A percentile compares a stretch with the other conserved stretches of the same genome.
Evolutionary conservation across 495 filamentous ascomycete genomes (phyloP).

Genomic region (Penicillium dipodomyicola): DNA sequence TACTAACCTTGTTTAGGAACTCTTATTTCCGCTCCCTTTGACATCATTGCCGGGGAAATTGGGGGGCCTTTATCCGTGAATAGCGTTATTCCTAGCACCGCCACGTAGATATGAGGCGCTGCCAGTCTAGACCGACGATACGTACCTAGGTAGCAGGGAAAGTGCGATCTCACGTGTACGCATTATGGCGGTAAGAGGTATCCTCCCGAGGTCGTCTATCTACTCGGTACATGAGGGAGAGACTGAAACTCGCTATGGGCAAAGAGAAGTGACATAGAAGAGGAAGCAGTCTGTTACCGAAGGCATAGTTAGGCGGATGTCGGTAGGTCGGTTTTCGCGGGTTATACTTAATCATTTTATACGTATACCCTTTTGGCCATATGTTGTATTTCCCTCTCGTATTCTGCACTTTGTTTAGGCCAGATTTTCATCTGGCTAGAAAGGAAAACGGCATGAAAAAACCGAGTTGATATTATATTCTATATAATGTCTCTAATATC

Average conservation of each 20-base stretch:
- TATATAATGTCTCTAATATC: neutral
- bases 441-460: neutral
- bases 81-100: neutral
- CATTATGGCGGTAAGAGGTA: slow-evolving; percentile 5
- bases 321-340: neutral
- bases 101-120: neutral
- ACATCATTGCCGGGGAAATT: neutral
- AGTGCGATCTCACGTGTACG: neutral
- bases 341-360: neutral
- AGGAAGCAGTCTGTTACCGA: neutral
- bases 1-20: neutral
- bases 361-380: neutral
- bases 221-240: neutral
- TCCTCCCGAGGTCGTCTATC: too few relatives aligned
- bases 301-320: neutral
- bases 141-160: neutral
- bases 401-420: neutral
- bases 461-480: neutral
- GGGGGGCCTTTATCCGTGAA: neutral
- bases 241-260: neutral
- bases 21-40: neutral
- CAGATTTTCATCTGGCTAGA: neutral
- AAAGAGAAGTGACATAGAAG: neutral
- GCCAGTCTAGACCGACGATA: neutral
- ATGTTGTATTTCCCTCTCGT: neutral